These are phyloP conservation scores for Calocybe gangraenosa DNA, from an alignment of 768 basidiomycete genomes.

Conservation along the genomic window DNA sequence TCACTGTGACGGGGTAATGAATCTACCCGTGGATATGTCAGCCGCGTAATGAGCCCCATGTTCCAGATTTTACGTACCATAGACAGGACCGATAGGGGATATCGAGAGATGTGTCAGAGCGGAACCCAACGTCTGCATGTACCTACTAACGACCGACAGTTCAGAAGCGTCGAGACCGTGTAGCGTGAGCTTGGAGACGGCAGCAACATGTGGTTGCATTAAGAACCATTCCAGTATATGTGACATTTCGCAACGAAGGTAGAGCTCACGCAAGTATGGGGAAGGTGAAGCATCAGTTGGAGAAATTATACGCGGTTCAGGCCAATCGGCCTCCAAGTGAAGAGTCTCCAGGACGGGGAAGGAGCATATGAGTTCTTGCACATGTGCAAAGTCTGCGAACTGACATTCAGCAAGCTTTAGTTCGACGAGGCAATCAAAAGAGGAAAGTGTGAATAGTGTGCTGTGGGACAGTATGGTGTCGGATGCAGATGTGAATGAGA, in stretches of 20 bases:
- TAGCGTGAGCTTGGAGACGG: conserved; percentile 12
- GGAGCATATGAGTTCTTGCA: conserved; percentile 12
- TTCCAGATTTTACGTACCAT: conserved; percentile 5
- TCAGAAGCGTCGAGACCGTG: conserved; percentile 10
- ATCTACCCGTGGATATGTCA: conserved; percentile 2
- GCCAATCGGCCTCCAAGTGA: conserved; percentile 14
- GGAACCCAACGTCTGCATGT: conserved; percentile 10
- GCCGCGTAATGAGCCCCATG: background rate
- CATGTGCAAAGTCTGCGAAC: conserved; percentile 11
- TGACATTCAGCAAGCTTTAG: conserved; percentile 12
- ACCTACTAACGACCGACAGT: conserved; percentile 11
- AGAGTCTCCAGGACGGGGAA: conserved; percentile 12
- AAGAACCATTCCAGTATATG: conserved; percentile 14
- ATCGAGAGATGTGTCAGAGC: conserved; percentile 13
- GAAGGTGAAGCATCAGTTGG: conserved; percentile 4
- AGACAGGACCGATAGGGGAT: conserved; percentile 2
- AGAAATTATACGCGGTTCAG: conserved; percentile 4
- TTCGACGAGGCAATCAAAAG: conserved; percentile 11
- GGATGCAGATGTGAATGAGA: conserved; percentile 9
- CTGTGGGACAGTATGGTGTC: conserved; percentile 3
- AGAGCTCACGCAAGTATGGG: conserved; percentile 11
- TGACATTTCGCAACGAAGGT: conserved; percentile 14
- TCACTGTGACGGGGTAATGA: conserved; percentile 6
- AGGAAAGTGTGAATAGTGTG: conserved; percentile 4
- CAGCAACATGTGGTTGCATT: conserved; percentile 8